These are phyloP conservation scores for Pseudogymnoascus sp. DNA, from an alignment of 2,329 filamentous ascomycete species.

Conservation along the genomic window DNA sequence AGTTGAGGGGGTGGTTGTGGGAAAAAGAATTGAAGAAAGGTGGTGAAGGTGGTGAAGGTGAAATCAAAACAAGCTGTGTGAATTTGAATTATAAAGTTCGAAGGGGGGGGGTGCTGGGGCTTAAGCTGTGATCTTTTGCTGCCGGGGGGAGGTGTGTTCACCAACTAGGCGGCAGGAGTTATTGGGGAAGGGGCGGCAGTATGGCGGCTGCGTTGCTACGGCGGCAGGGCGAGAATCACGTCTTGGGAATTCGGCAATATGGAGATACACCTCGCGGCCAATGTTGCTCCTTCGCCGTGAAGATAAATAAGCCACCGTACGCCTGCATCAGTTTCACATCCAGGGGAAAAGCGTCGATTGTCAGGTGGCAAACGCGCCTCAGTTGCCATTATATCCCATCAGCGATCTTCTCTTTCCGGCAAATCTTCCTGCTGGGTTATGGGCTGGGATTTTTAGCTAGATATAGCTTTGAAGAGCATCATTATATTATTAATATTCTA, in stretches of 20 bases:
- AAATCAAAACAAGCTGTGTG: slow-evolving; percentile 4
- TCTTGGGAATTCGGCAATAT: background rate
- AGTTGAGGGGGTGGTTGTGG: background rate
- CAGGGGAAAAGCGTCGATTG: background rate
- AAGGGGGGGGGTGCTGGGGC: background rate
- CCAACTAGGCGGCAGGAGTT: background rate
- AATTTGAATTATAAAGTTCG: background rate
- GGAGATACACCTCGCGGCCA: background rate
- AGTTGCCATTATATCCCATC: background rate
- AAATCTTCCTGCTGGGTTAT: background rate
- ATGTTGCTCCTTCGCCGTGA: background rate
- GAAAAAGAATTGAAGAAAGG: background rate
- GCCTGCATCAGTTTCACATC: background rate
- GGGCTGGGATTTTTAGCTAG: background rate
- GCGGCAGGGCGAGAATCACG: background rate
- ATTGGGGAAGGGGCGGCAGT: background rate
- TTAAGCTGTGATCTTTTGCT: background rate
- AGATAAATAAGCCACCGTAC: background rate
- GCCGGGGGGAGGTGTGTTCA: background rate
- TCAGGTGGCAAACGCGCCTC: no score
- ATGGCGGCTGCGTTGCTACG: background rate
- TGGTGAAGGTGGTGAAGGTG: slow-evolving; percentile 1
- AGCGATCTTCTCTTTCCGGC: background rate
- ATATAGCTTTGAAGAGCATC: background rate
- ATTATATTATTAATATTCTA: background rate